Evolutionary conservation across 129 eudicot species (phyloP).

Genomic region (Logfia minima): DNA sequence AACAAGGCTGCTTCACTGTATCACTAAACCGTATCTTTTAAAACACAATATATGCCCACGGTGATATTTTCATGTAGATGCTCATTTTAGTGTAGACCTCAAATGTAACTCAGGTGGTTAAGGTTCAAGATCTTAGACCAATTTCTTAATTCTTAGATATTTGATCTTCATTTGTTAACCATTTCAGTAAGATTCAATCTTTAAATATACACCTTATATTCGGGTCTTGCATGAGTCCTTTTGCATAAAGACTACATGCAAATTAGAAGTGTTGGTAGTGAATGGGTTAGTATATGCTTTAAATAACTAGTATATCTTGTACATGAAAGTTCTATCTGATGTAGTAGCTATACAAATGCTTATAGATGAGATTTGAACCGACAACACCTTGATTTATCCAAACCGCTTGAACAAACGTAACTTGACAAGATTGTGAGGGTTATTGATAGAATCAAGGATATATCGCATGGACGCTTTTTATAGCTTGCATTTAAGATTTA

Average conservation of each 20-base stretch:
- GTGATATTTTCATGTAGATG: not conserved
- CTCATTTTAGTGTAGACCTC: not conserved
- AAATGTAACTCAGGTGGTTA: not conserved
- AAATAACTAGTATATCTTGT: not conserved
- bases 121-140: not conserved
- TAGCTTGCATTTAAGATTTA: slow-evolving; percentile 13
- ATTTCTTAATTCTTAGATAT: not conserved
- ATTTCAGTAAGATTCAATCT: not conserved
- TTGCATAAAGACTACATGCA: not conserved
- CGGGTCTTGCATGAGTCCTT: not conserved
- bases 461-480: not conserved
- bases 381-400: not conserved
- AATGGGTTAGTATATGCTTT: not conserved
- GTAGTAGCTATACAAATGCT: not conserved
- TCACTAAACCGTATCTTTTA: not conserved
- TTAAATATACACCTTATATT: not conserved
- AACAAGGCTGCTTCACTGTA: not conserved
- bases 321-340: not conserved
- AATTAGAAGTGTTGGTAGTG: not conserved
- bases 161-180: not conserved
- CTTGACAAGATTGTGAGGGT: not conserved
- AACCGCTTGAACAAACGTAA: not conserved
- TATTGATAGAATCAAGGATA: not conserved
- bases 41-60: not conserved
- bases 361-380: not conserved